Base-by-base conservation (phyloP, 306 rosid genomes). In the Dicorynia guianensis region DNA sequence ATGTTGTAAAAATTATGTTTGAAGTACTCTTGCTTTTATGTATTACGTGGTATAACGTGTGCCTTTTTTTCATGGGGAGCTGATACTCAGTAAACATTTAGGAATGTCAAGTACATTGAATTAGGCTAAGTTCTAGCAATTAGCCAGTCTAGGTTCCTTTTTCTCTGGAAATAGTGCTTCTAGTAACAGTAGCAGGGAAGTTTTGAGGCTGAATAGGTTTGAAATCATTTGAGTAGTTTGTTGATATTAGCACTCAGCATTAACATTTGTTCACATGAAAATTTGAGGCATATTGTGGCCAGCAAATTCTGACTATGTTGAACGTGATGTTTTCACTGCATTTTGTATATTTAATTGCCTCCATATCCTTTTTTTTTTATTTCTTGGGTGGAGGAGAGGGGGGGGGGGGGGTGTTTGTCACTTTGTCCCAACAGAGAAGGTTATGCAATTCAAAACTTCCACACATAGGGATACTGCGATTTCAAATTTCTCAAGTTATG, bases 111-210 rank as follows among this genome's bases (percentile, higher is more conserved):
- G 59, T 5, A 38, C 36, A 34, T 11, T 59, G 44, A 44, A 59
- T 34, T 12, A 59, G 39, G 6, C 34, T 7, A 35, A 25, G 43
- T 15, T 72, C 34, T 35, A 20, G 25, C 49, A 52, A 19, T 25
- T 25, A 25, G 30, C 2, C 30, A 25, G 30, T 25, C 49, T 50
- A 53, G 61, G 48, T 49, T 61, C 18, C 40, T 34, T 13, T 48
- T 49, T 36, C 69, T 63, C 40, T 30, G 58, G 20, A 59, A 59
- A 30, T 49, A 48, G 60, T 62, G 42, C 62, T 61, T 71, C 58
- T 40, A 40, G 25, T 14, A 53, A 46, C 17, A 14, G 11, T 30
- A 15, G 30, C 57, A 52, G 17, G 8, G 57, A 15, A 15, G 30
- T 43, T 55, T 55, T 54, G 34, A 54, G 12, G 3, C 2, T 0